These are phyloP conservation scores for Ulmus americana DNA, from an alignment of 331 rosid genomes.

Conservation along the genomic window DNA sequence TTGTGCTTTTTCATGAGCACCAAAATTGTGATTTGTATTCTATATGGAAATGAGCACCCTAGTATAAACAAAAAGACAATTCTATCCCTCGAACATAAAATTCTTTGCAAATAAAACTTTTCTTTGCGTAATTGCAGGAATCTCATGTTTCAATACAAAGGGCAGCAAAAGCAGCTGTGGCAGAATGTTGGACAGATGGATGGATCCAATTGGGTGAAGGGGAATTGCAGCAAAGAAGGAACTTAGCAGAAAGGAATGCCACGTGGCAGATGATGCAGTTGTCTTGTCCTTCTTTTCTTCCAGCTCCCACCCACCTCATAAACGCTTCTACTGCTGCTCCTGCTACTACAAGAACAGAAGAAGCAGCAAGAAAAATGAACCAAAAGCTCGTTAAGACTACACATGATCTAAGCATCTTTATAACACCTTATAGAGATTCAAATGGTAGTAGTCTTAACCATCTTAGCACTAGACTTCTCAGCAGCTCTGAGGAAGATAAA, in stretches of 20 bases:
- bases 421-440: constrained; percentile 28
- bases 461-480: constrained; percentile 5
- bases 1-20: constrained; percentile 34
- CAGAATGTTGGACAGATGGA: constrained; percentile 62
- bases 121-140: constrained; percentile 44
- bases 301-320: constrained; percentile 30
- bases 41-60: constrained; percentile 36
- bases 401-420: constrained; percentile 46
- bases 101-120: not conserved
- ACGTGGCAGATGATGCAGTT: constrained; percentile 71
- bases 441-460: constrained; percentile 18
- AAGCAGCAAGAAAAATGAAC: constrained; percentile 33
- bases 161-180: constrained; percentile 40
- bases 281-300: constrained; percentile 38
- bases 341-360: constrained; percentile 11
- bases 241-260: constrained; percentile 70
- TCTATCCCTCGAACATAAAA: constrained; percentile 20
- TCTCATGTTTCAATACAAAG: constrained; percentile 57
- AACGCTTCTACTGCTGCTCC: constrained; percentile 29
- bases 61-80: constrained; percentile 28
- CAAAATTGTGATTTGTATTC: constrained; percentile 9
- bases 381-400: constrained; percentile 35
- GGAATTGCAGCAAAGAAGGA: constrained; percentile 55
- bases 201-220: constrained; percentile 69
- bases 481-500: not conserved